Evolutionary conservation across 768 basidiomycete genomes (phyloP), one percentile per base, ranked within the genome.

Genomic region (Calvatia gigantea): DNA sequence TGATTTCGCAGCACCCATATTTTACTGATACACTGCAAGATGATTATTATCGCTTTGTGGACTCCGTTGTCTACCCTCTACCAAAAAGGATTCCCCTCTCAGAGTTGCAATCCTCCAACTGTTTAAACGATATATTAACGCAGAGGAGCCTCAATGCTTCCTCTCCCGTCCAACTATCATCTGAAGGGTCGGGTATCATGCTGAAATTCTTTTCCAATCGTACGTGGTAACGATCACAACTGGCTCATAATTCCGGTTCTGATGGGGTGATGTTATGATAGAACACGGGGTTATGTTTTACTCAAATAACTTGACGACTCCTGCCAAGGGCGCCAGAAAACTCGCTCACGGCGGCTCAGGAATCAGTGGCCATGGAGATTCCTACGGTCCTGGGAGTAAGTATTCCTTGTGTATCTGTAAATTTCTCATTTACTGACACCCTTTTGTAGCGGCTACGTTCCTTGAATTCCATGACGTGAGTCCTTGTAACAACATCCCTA

Each of bases 281-380:
- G 89, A 91, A 67, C 80, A 77, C 7, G 88, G 88, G 11, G 77
- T 87, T 33, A 89, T 89, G 79, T 84, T 89, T 61, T 90, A 90
- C 65, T 78, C 86, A 2, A 83, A 85, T 64, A 81, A 79, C 46
- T 69, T 80, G 51, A 71, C 83, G 12, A 69, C 76, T 45, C 67
- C 73, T 15, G 65, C 69, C 15, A 76, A 73, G 14, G 82, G 79
- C 14, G 80, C 82, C 29, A 76, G 85, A 42, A 89, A 90, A 75
- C 81, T 79, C 67, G 85, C 88, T 32, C 89, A 91, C 62, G 87
- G 88, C 15, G 87, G 88, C 2, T 82, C 80, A n/a, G 87, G 87
- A 21, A 68, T 71, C 17, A 69, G 65, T 45, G 81, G 75, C 23
- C 65, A 75, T 19, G 81, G 81, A 1, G 81, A 85, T 54, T 81